Base-by-base conservation (phyloP, 805 yeast species). In the Suhomyces prunicola region DNA sequence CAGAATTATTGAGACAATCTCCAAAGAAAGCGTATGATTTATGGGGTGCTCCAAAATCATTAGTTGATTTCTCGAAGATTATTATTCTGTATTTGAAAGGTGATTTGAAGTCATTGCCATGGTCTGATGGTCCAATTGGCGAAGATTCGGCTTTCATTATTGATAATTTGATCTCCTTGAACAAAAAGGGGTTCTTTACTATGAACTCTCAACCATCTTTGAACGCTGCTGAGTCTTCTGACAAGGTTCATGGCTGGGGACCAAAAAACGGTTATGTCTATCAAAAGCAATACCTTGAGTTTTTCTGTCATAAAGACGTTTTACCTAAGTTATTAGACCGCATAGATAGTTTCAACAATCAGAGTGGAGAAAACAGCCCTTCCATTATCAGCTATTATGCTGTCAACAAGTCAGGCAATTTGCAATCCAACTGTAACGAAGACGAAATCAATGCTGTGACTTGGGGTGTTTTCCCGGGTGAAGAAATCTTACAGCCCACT, bases 391-490 rank as follows among this genome's bases (percentile, higher is more conserved):
- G 96, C 3, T 93, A 83, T 71, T 92, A 90, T 65, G 86, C 92
- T 4, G 90, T 89, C 27, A 76, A 78, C 60, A 81, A 81, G 61
- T 64, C 72, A 33, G 80, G 83, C 2, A 83, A 82, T 42, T 74
- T 91, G 50, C 57, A 67, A 17, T 82, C 96, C 48, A 92, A 92
- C 69, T 84, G 90, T 47, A 80, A 80, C 23, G 85, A 82, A 45
- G 89, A 85, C 36, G 87, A 84, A 56, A 91, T 96, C 57, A 92
- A 90, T 65, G 97, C 98, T 7, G 97, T 93, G 52, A 93, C 98
- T 17, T 93, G 98, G 98, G 98, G 98, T 57, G 90, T 92, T 51
- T 91, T 90, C 83, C 97, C 98, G 26, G 97, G 97, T 39, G 87
- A 87, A 65, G 97, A 93, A 72, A 88, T 93, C 50, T 79, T 90